A percentile compares a stretch with the other conserved stretches of the same genome.
Evolutionary conservation across 805 yeast species (phyloP).

Genomic region (Tetrapisispora taiwanensis): DNA sequence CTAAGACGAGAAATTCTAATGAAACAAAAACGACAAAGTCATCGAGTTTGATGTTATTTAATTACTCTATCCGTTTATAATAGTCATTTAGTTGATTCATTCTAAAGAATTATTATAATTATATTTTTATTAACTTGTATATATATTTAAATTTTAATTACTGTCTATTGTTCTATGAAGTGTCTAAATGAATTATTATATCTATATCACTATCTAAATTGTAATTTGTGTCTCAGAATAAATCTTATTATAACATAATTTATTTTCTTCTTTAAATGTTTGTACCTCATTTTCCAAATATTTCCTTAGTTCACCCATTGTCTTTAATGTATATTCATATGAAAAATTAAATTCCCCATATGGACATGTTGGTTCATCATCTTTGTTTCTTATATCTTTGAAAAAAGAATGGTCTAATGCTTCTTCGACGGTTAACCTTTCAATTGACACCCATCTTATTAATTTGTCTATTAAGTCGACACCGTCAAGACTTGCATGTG

Average conservation of each 20-base stretch:
- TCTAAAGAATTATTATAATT: too few species aligned
- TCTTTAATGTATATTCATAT: slow-evolving; percentile 41
- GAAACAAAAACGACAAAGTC: too few species aligned
- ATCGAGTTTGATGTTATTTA: too few species aligned
- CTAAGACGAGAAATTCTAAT: too few species aligned
- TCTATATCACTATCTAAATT: not conserved
- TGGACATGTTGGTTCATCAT: slow-evolving; percentile 46
- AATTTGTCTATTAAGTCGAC: slow-evolving; percentile 43
- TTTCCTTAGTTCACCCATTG: slow-evolving; percentile 38
- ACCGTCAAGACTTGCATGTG: slow-evolving; percentile 48
- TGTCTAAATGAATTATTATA: too few species aligned
- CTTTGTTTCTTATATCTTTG: slow-evolving; percentile 38
- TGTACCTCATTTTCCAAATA: slow-evolving; percentile 45
- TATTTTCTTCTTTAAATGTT: slow-evolving; percentile 33
- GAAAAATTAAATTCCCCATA: slow-evolving; percentile 49
- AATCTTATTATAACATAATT: not conserved
- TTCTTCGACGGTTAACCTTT: slow-evolving; percentile 45
- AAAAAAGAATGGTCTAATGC: slow-evolving; percentile 53
- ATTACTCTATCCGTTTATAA: too few species aligned
- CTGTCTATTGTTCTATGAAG: too few species aligned
- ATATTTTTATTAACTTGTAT: too few species aligned
- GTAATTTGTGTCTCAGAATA: not conserved
- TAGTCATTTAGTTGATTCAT: too few species aligned
- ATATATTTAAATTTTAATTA: too few species aligned
- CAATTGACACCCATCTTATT: slow-evolving; percentile 53